Evolutionary conservation across 2,329 filamentous ascomycete genomes (phyloP).

Genomic region (Madurella mycetomatis): DNA sequence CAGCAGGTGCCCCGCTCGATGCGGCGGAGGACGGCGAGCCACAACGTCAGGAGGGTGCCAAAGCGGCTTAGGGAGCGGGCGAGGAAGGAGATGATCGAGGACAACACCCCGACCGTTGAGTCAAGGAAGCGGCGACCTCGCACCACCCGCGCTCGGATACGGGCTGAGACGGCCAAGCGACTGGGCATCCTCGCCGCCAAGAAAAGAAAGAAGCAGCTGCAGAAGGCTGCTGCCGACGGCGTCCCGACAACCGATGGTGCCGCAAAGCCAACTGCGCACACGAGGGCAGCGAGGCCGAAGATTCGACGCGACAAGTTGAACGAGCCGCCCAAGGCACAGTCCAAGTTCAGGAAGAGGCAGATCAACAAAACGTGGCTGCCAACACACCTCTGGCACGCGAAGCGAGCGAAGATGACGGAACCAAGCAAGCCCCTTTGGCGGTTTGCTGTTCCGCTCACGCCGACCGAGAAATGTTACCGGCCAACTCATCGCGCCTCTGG

Average conservation of each 20-base stretch:
- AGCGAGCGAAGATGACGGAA: slow-evolving; percentile 82
- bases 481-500: slow-evolving; percentile 77
- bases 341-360: slow-evolving; percentile 80
- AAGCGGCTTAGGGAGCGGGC: slow-evolving; percentile 68
- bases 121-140: slow-evolving; percentile 57
- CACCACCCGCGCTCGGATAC: slow-evolving; percentile 55
- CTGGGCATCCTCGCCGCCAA: slow-evolving; percentile 59
- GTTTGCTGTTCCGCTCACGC: slow-evolving; percentile 78
- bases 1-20: slow-evolving; percentile 83
- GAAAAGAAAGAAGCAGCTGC: slow-evolving; percentile 44
- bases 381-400: slow-evolving; percentile 90
- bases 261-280: slow-evolving; percentile 30
- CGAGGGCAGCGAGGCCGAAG: slow-evolving; percentile 53
- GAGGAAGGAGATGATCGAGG: slow-evolving; percentile 71
- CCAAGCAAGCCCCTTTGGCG: slow-evolving; percentile 81
- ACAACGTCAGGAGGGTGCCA: slow-evolving; percentile 89
- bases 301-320: slow-evolving; percentile 68
- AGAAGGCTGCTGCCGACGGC: slow-evolving; percentile 28
- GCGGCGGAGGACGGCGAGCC: slow-evolving; percentile 83
- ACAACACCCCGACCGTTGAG: slow-evolving; percentile 82
- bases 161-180: slow-evolving; percentile 71
- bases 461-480: slow-evolving; percentile 85
- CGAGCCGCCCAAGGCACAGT: slow-evolving; percentile 49
- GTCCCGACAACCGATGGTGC: slow-evolving; percentile 20
- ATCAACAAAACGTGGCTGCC: slow-evolving; percentile 88